Base-by-base conservation (phyloP, 23 red algal genomes). In the Gracilaria vermiculophylla region DNA sequence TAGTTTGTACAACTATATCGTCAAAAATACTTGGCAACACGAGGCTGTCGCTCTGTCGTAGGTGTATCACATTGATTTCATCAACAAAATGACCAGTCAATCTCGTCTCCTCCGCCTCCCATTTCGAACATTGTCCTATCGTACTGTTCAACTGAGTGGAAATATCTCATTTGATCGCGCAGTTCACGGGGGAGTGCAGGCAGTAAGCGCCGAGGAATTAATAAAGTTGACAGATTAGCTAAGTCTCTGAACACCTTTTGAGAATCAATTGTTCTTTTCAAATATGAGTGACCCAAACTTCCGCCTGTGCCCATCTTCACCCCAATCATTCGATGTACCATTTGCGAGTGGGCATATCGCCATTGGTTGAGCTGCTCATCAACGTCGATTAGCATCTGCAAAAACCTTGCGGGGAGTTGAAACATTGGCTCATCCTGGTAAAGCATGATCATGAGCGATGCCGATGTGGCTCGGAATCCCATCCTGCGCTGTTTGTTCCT, bases 311-410 rank as follows among this genome's bases (percentile, higher is more conserved):
- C 97, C 34, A 89, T 72, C 77, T 99, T 99, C 27, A 83, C 75
- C 8, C 97, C 97, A 79, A 99, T 99, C 97, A 99, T 99, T 17
- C 93, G 84, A 55, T 85, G 89, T 23, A 99, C 97, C 97, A 99
- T 95, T 80, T 99, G 97, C 76, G 92, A 89, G 79, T 99, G 97
- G 37, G 89, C 76, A 72, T 95, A 94, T 28, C 97, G 90, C 97
- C 97, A 99, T 82, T 94, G 92, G 41, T 94, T 94, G 24, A 99
- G 49, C 74, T 90, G 83, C 62, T 99, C 93, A 52, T 99, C 97
- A 37, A 99, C 87, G 51, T 99, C 97, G 27, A 95, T 81, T 12
- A 99, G 93, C 56, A 85, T 81, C 27, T 92, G 90, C 35, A 99
- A 53, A 33, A 99, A 78, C 14, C 93, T 69, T 28, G 92, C 92